A percentile compares a stretch with the other conserved stretches of the same genome.
Conservation (phyloP, 768 basidiomycete genomes). For the Tylopilus vinaceipallidus region DNA sequence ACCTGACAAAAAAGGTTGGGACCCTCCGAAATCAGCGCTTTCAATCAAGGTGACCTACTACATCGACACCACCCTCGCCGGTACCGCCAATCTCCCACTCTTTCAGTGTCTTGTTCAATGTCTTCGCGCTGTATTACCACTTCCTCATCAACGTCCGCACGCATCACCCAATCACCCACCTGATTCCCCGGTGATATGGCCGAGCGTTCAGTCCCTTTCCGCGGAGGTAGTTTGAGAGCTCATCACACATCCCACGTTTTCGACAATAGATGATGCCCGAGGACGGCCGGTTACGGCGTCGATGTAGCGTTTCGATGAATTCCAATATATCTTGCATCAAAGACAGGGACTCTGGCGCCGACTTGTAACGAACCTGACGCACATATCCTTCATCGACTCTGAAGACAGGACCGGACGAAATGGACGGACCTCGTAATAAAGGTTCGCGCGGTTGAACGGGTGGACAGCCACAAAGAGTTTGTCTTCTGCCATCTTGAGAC, state of each 20-base stretch:
- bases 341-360: conserved; percentile 45
- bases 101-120: conserved; percentile 50
- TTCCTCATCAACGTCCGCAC: neutral
- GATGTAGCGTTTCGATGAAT: conserved; percentile 64
- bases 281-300: conserved; percentile 54
- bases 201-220: conserved; percentile 63
- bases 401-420: neutral
- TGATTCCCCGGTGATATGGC: conserved; percentile 75
- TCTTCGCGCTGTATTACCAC: conserved; percentile 37
- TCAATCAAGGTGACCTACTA: conserved; percentile 42
- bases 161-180: conserved; percentile 33
- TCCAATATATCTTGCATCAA: conserved; percentile 66
- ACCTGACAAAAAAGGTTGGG: conserved; percentile 41
- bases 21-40: neutral
- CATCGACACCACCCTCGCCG: conserved; percentile 55
- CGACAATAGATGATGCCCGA: conserved; percentile 81
- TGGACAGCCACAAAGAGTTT: conserved; percentile 64
- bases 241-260: conserved; percentile 63
- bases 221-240: conserved; percentile 60
- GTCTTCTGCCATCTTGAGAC: conserved; percentile 55
- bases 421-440: conserved; percentile 71
- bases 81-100: conserved; percentile 60
- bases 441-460: conserved; percentile 77
- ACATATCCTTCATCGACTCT: neutral
- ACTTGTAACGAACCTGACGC: conserved; percentile 59